Percentiles rank a stretch among this genome's conserved stretches.
phyloP scores from a whole-genome alignment of 371 early-diverging fungal genomes.

The Mucor indicus region DNA sequence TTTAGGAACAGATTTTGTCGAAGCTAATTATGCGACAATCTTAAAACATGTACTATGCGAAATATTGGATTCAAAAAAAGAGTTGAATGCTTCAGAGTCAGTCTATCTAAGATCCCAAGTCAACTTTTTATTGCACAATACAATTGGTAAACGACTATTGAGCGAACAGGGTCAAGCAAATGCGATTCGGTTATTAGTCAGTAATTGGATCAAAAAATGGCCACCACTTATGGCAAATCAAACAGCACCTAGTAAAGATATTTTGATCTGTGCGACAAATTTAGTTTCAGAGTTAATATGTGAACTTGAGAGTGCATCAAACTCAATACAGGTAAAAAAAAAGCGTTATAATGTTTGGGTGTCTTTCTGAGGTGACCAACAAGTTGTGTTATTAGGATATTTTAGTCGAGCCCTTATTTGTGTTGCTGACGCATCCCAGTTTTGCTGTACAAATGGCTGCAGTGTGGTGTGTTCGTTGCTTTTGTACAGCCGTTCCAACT shows the following conservation, averaged over 20 bases:
- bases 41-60: constrained; percentile 68
- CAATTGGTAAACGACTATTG: constrained; percentile 67
- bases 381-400: constrained; percentile 45
- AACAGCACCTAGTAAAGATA: constrained; percentile 57
- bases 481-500: constrained; percentile 66
- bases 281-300: constrained; percentile 69
- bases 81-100: constrained; percentile 50
- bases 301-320: constrained; percentile 79
- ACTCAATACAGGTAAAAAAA: constrained; percentile 58
- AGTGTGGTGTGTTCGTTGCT: constrained; percentile 70
- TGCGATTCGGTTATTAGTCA: constrained; percentile 66
- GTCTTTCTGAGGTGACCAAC: no score
- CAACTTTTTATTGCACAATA: constrained; percentile 71
- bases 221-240: constrained; percentile 65
- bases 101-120: constrained; percentile 66
- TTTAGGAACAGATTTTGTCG: constrained; percentile 73
- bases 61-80: constrained; percentile 38
- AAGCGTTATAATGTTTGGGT: neutral
- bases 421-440: constrained; percentile 66
- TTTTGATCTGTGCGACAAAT: constrained; percentile 66
- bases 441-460: constrained; percentile 75
- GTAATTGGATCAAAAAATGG: constrained; percentile 68
- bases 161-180: constrained; percentile 80
- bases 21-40: constrained; percentile 70
- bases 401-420: constrained; percentile 61